Percentiles rank a stretch among this genome's conserved stretches.
Evolutionary conservation across 2,329 filamentous ascomycete species (phyloP).

Genomic region (Clonostachys sp.): DNA sequence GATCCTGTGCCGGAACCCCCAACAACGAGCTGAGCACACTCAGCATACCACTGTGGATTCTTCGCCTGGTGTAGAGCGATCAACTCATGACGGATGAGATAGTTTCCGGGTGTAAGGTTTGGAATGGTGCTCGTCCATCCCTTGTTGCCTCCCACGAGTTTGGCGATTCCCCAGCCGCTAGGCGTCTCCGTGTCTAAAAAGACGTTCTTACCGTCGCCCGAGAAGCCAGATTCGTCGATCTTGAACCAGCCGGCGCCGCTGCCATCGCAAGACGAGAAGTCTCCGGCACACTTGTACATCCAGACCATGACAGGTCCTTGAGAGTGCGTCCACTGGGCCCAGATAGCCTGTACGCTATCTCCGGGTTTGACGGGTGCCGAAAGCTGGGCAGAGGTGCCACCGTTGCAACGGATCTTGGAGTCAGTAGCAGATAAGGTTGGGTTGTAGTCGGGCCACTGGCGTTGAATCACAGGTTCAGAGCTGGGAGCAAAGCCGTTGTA

Average conservation of each 20-base stretch:
- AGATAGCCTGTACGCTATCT: conserved; percentile 39
- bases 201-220: conserved; percentile 25
- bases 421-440: conserved; percentile 43
- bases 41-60: conserved; percentile 47
- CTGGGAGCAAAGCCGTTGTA: conserved; percentile 45
- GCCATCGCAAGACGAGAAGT: conserved; percentile 44
- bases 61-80: conserved; percentile 51
- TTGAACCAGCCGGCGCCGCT: conserved; percentile 53
- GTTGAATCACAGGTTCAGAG: conserved; percentile 46
- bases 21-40: conserved; percentile 49
- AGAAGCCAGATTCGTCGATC: conserved; percentile 49
- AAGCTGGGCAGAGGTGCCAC: conserved; percentile 40
- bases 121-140: conserved; percentile 48
- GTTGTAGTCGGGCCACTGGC: conserved; percentile 55
- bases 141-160: conserved; percentile 32
- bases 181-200: conserved; percentile 10
- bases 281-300: conserved; percentile 40
- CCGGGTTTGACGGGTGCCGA: conserved; percentile 41
- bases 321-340: conserved; percentile 53
- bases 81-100: conserved; percentile 52
- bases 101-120: conserved; percentile 44
- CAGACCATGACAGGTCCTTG: conserved; percentile 57
- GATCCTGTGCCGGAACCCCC: conserved; percentile 38
- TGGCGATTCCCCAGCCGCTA: conserved; percentile 7
- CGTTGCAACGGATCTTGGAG: conserved; percentile 50